Evolutionary conservation across 2,329 filamentous ascomycete genomes (phyloP), one percentile per base, ranked within the genome.

Genomic region (Cladosporium colombiae): DNA sequence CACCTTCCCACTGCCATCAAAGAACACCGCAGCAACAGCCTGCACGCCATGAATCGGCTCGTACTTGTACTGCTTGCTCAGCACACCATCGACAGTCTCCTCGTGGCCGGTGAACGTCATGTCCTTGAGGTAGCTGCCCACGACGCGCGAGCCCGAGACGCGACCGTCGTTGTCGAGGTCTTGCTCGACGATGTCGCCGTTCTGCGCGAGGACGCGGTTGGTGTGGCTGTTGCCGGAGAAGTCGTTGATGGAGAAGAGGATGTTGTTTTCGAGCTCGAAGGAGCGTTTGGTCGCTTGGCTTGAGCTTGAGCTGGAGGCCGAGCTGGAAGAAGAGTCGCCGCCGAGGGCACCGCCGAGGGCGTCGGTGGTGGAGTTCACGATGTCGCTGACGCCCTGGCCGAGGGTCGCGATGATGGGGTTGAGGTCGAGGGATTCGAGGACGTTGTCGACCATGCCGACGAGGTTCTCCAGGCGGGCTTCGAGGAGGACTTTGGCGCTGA

Each of bases 171-270:
- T 77, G 25, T 82, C 83, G 0, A 79, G 79, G 0, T 87, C 84
- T 70, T 88, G 82, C 71, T 88, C 85, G 1, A 88, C 84, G 68
- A 88, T 88, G 69, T 88, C 88, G 40, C 86, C 86, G 2, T 88
- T 78, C 70, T 88, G 88, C 72, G 88, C 86, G 67, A 88, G 66
- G 16, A 74, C 62, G 16, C 68, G 68, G 74, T 88, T 87, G 40
- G 83, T 86, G 75, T 85, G 83, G 44, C 78, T 80, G 64, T 73
- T 70, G 29, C 70, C 71, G 5, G 78, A 78, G 74, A 86, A 88
- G 78, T 88, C 82, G 76, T 88, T 87, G 73, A 86, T 75, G 46
- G 83, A 85, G 76, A 85, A 88, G 46, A 89, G 81, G 67, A 88
- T 84, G 72, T 86, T 86, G 76, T 87, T 80, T 64, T 79, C 77